Conservation (phyloP, 768 basidiomycete species). For the Mycena filopes region DNA sequence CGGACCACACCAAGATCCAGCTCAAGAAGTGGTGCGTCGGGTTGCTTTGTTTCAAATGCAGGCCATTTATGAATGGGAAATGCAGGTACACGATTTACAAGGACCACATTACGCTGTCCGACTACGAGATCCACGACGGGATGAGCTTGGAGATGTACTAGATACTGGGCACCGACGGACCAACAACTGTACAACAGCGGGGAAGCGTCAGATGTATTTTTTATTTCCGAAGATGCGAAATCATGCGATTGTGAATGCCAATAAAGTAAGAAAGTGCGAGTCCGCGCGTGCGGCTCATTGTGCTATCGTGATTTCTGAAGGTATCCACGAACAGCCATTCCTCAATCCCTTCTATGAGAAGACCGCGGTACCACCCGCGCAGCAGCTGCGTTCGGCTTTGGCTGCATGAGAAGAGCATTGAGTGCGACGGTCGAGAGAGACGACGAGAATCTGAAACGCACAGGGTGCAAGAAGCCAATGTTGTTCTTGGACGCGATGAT, state of each 20-base stretch:
- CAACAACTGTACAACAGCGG: constrained; percentile 5
- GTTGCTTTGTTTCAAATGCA: not conserved
- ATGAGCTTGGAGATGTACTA: constrained; percentile 96
- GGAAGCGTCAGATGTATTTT: constrained; percentile 20
- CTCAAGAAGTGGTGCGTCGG: constrained; percentile 95
- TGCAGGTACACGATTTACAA: constrained; percentile 94
- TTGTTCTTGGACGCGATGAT: constrained; percentile 41
- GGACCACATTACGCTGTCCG: constrained; percentile 92
- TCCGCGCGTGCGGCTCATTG: constrained; percentile 26
- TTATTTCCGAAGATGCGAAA: too few relatives aligned
- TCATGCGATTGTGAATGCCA: constrained; percentile 4
- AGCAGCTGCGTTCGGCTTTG: constrained; percentile 22
- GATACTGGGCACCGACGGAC: constrained; percentile 15
- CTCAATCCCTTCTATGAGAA: constrained; percentile 9
- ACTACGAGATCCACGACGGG: constrained; percentile 94
- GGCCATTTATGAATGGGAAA: not conserved
- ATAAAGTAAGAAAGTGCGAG: constrained; percentile 21
- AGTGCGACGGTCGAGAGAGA: not conserved
- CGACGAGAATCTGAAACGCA: constrained; percentile 12
- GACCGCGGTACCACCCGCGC: not conserved
- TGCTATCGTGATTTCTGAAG: constrained; percentile 21
- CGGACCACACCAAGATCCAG: constrained; percentile 84
- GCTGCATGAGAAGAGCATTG: constrained; percentile 12
- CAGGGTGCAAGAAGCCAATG: constrained; percentile 35
- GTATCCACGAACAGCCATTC: too few relatives aligned